Evolutionary conservation across 768 basidiomycete genomes (phyloP).

Genomic region (Naganishia randhawae): DNA sequence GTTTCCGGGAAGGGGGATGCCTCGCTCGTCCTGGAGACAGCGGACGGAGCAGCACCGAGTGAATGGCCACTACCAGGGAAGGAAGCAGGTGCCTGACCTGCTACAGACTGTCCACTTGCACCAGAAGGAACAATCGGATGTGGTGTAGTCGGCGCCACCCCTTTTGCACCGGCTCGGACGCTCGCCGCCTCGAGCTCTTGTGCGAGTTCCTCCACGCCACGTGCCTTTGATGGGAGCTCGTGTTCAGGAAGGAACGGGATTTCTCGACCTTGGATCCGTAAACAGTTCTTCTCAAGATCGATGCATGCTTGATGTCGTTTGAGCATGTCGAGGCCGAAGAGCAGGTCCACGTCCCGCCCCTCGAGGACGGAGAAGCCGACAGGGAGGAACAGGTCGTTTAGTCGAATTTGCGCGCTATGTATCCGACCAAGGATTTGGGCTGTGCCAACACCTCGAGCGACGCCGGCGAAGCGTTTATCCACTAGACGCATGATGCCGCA

Average conservation of each 20-base stretch:
- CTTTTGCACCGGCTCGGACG: slow-evolving; percentile 28
- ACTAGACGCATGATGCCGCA: slow-evolving; percentile 96
- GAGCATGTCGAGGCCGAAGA: slow-evolving; percentile 98
- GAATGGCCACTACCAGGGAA: slow-evolving; percentile 72
- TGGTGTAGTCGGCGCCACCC: slow-evolving; percentile 36
- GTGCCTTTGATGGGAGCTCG: slow-evolving; percentile 80
- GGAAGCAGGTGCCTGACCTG: slow-evolving; percentile 32
- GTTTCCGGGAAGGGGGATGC: slow-evolving; percentile 56
- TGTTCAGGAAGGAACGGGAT: slow-evolving; percentile 88
- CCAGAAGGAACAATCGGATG: slow-evolving; percentile 17
- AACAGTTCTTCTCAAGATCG: slow-evolving; percentile 80
- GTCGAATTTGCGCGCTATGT: slow-evolving; percentile 85
- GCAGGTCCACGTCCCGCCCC: slow-evolving; percentile 87
- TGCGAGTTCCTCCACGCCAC: slow-evolving; percentile 35
- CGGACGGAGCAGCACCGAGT: slow-evolving; percentile 56
- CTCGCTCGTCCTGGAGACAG: slow-evolving; percentile 8
- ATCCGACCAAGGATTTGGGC: slow-evolving; percentile 90
- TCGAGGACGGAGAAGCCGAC: slow-evolving; percentile 96
- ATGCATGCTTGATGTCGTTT: slow-evolving; percentile 95
- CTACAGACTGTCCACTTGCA: no score
- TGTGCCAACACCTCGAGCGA: slow-evolving; percentile 89
- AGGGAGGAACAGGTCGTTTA: slow-evolving; percentile 75
- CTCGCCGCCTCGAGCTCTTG: slow-evolving; percentile 38
- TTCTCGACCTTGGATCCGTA: slow-evolving; percentile 88
- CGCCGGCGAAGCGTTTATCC: slow-evolving; percentile 79